Base-by-base conservation (phyloP, 768 basidiomycete genomes). In the Lactarius sanguifluus region DNA sequence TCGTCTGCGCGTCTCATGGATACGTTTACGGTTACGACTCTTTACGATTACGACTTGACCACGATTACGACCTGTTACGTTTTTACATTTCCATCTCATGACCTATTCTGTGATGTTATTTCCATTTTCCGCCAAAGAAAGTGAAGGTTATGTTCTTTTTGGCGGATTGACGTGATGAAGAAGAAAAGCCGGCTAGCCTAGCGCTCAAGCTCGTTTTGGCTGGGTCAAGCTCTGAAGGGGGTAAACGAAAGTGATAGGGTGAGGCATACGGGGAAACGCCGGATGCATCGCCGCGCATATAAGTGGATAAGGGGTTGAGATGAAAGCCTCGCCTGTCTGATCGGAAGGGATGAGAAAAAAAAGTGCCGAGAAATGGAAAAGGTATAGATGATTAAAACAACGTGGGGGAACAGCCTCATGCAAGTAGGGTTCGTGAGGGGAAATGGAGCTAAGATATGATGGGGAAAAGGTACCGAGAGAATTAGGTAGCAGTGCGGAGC, bases 21-120 rank as follows among this genome's bases (percentile, higher is more conserved):
- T 73, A 77, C 74, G 71, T 76, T 71, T 72, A 60, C 62, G 55
- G 9, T 64, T 45, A 76, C 75, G 73, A 69, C 59, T 43, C 57
- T 64, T 74, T 76, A 76, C 72, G 73, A 75, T 74, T 76, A 76
- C 72, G 73, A 75, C 73, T 65, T 68, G 68, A 64, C 67, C 65
- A 67, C 62, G 65, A 71, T 71, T 72, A 69, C 64, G 69, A 70
- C 69, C 38, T 36, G 28, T 69, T 69, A 69, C 68, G 68, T 66
- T 69, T 57, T 45, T 59, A 38, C 40, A 34, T 52, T 64, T 56
- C 38, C 50, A 58, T 34, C 60, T 66, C 64, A 68, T 59, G 67
- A 68, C 64, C 65, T 58, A 41, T 45, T 62, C 50, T 62, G 28
- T 62, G 65, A 65, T 57, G 60, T 57, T 66, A 68, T 58, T 61